Percentiles rank a stretch among this genome's conserved stretches.
These are phyloP conservation scores for Albizia julibrissin DNA, from an alignment of 306 rosid genomes.

Conservation along the genomic window DNA sequence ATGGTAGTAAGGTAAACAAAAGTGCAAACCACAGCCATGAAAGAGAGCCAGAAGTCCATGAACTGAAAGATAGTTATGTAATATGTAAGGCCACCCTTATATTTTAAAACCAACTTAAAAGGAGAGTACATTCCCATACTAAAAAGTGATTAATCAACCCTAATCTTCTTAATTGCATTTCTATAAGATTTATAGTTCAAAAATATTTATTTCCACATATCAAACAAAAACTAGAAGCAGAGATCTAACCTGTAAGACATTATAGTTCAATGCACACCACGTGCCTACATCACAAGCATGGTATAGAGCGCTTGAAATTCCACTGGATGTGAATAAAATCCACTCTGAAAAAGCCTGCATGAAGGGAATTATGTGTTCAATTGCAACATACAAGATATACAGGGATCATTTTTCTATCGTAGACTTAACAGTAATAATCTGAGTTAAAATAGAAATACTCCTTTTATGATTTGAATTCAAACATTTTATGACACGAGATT, in stretches of 20 bases:
- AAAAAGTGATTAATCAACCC: background rate
- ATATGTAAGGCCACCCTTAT: constrained; percentile 7
- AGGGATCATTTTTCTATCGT: constrained; percentile 11
- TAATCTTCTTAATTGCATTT: constrained; percentile 14
- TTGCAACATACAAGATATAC: constrained; percentile 13
- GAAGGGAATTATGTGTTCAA: constrained; percentile 25
- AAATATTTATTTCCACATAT: background rate
- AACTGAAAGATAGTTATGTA: constrained; percentile 56
- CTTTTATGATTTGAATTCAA: background rate
- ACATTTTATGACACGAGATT: background rate
- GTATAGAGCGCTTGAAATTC: constrained; percentile 82
- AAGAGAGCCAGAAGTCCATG: constrained; percentile 98
- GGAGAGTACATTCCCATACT: constrained; percentile 5
- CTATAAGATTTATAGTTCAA: background rate
- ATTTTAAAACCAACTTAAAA: background rate
- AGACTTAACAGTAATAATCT: background rate
- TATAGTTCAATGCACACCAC: constrained; percentile 77
- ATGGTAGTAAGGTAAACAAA: constrained; percentile 78
- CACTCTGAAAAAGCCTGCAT: constrained; percentile 90
- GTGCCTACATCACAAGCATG: constrained; percentile 99
- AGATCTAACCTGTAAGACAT: constrained; percentile 72
- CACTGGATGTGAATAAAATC: constrained; percentile 83
- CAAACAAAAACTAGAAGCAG: constrained; percentile 26
- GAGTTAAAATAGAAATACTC: background rate
- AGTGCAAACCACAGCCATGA: constrained; percentile 96